A percentile compares a stretch with the other conserved stretches of the same genome.
These are phyloP conservation scores for Rhizoclosmatium sp. DNA, from an alignment of 192 early-diverging fungal genomes.

Conservation along the genomic window DNA sequence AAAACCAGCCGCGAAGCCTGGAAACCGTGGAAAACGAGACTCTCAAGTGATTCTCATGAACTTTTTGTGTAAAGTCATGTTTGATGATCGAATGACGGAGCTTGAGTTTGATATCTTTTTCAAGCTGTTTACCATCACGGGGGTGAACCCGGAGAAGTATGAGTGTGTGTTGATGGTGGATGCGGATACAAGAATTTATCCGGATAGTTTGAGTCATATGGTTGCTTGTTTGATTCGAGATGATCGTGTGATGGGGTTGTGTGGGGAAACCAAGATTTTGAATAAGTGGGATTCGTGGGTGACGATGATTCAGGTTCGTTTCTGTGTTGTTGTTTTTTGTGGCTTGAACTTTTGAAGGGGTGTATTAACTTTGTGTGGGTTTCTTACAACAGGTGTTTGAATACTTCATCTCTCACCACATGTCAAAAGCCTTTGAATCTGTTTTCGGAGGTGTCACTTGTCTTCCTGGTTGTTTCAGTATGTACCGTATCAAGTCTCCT, in stretches of 20 bases:
- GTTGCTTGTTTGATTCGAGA: slow-evolving; percentile 78
- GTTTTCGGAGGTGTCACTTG: slow-evolving; percentile 98
- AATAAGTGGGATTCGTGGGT: slow-evolving; percentile 94
- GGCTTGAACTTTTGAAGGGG: not conserved
- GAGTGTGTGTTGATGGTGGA: slow-evolving; percentile 79
- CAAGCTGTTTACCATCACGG: slow-evolving; percentile 85
- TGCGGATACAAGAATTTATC: slow-evolving; percentile 86
- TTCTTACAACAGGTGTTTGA: slow-evolving; percentile 76
- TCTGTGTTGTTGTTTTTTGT: slow-evolving; percentile 4
- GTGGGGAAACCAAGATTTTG: slow-evolving; percentile 96
- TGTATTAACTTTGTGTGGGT: not conserved
- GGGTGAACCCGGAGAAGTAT: slow-evolving; percentile 82
- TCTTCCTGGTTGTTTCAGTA: slow-evolving; percentile 94
- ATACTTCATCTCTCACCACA: slow-evolving; percentile 97
- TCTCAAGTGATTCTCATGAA: slow-evolving; percentile 96
- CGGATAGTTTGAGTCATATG: slow-evolving; percentile 59
- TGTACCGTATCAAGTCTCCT: slow-evolving; percentile 90
- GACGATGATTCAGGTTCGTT: slow-evolving; percentile 81
- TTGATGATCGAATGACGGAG: slow-evolving; percentile 87
- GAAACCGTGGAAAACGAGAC: slow-evolving; percentile 91
- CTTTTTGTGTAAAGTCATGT: slow-evolving; percentile 82
- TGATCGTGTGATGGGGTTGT: slow-evolving; percentile 87
- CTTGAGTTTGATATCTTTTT: slow-evolving; percentile 92
- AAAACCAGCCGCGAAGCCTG: slow-evolving; percentile 56
- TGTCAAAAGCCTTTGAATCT: slow-evolving; percentile 96